Base-by-base conservation (phyloP, 306 rosid species). In the Alnus rubra region DNA sequence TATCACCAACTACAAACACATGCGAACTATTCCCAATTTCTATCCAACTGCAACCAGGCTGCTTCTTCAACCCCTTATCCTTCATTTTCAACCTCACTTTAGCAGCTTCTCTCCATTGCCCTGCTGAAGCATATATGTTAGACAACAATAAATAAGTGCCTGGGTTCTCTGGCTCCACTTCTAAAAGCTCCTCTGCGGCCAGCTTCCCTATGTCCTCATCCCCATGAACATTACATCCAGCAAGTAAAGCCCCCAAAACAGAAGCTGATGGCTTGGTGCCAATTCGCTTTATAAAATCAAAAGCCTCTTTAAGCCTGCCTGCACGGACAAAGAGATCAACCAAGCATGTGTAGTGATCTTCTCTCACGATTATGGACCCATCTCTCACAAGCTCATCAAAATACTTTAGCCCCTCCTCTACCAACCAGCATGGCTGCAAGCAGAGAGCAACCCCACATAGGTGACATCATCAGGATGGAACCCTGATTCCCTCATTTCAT, bases 21-120 rank as follows among this genome's bases (percentile, higher is more conserved):
- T 80, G 81, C 53, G 81, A 83, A 67, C 37, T 62, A 75, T 84
- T 85, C 59, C 85, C 90, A 51, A 87, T 79, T 73, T 85, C 85
- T 70, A 87, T 80, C 90, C 88, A 87, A 77, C 87, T 87, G 75
- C 88, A 84, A 75, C 90, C 90, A 51, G 87, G 90, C 52, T 84
- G 88, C 80, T 87, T 87, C 71, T 87, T 87, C 83, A 87, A 73
- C 68, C 87, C 87, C 77, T 60, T 84, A 31, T 80, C 88, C 79
- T 87, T 87, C 88, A 84, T 84, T 75, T 82, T 78, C 62, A 19
- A 73, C 80, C 90, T 87, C 85, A 87, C 51, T 77, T 80, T 59
- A 31, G 90, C 90, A 64, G 88, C 90, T 80, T 82, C 87, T 76
- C 55, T 75, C 90, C 90, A 87, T 67, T 85, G 82, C 69, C 87